These are phyloP conservation scores for Eucalyptus paniculata DNA, from an alignment of 345 rosid genomes.

Conservation along the genomic window DNA sequence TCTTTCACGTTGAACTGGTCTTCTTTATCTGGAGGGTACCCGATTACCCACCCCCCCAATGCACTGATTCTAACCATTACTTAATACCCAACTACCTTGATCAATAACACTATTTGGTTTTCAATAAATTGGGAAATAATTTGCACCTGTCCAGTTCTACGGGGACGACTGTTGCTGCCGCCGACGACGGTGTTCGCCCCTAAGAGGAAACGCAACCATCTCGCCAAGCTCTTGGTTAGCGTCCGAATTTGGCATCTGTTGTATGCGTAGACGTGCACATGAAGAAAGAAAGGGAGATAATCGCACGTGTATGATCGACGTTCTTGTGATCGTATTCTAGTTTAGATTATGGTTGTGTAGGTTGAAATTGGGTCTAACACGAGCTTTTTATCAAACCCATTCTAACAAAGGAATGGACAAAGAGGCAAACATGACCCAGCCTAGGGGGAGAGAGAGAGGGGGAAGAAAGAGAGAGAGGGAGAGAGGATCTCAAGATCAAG, in stretches of 20 bases:
- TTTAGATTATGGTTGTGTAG: neutral
- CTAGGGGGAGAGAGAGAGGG: no score
- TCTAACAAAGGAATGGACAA: neutral
- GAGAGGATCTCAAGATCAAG: neutral
- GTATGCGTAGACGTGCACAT: neutral
- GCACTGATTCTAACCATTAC: neutral
- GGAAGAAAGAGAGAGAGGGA: neutral
- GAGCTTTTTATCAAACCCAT: neutral
- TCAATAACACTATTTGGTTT: neutral
- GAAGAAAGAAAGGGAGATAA: neutral
- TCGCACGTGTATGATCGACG: neutral
- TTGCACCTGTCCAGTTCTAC: neutral
- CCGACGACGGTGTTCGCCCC: rapidly evolving
- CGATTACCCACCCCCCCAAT: no score
- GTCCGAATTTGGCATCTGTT: neutral
- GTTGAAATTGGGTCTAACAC: neutral
- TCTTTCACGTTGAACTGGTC: neutral
- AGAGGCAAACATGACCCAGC: neutral
- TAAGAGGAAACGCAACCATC: neutral
- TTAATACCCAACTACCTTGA: neutral
- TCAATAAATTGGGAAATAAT: neutral
- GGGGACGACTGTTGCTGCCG: neutral
- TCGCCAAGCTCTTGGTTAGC: neutral
- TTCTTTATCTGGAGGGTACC: neutral
- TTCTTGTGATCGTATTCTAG: neutral